phyloP scores from a whole-genome alignment of 2,329 filamentous ascomycete genomes.

The Fusarium nurragi region DNA sequence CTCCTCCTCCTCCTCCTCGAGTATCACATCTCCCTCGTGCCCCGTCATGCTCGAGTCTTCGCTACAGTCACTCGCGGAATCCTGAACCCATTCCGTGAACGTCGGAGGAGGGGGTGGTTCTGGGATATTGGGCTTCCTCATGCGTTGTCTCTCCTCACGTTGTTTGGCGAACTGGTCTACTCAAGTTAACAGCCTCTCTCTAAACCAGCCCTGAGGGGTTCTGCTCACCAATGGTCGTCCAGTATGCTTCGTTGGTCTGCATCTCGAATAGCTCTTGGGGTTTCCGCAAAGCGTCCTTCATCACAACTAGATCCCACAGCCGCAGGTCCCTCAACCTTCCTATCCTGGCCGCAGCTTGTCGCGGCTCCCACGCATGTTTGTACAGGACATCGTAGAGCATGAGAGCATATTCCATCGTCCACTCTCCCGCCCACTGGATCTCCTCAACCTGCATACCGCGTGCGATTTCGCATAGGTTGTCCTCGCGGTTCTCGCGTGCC shows the following conservation, averaged over 20 bases:
- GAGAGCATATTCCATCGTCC: constrained; percentile 43
- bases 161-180: constrained; percentile 6
- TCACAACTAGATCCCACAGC: constrained; percentile 40
- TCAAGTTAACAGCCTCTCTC: constrained; percentile 2
- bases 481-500: constrained; percentile 14
- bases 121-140: background rate
- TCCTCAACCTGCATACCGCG: constrained; percentile 36
- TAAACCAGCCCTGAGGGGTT: background rate
- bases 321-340: constrained; percentile 24
- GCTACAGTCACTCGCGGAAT: background rate
- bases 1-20: background rate
- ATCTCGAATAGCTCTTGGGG: constrained; percentile 18
- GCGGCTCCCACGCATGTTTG: background rate
- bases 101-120: constrained; percentile 13
- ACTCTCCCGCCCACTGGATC: constrained; percentile 42
- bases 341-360: constrained; percentile 19
- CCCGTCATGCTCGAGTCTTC: background rate
- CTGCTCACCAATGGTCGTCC: constrained; percentile 17
- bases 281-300: constrained; percentile 30
- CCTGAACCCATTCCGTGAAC: background rate
- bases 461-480: background rate
- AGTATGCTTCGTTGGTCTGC: constrained; percentile 20
- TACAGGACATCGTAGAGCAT: constrained; percentile 35
- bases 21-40: background rate
- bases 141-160: background rate